A percentile compares a stretch with the other conserved stretches of the same genome.
These are phyloP conservation scores for Moelleriella libera DNA, from an alignment of 2,329 filamentous ascomycete species.

Conservation along the genomic window DNA sequence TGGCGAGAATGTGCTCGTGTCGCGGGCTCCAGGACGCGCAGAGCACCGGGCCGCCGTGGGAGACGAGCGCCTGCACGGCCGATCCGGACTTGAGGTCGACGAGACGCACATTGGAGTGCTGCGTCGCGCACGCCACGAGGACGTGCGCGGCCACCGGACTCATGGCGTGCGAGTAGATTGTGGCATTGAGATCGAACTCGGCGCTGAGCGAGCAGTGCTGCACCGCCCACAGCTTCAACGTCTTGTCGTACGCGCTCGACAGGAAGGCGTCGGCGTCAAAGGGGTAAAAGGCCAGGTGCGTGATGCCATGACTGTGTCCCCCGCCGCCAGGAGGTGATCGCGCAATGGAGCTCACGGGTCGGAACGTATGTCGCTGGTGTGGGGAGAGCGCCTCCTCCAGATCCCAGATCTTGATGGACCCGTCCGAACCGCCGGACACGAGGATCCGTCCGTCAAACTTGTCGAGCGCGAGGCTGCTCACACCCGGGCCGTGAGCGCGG, in stretches of 20 bases:
- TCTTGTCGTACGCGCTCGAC: slow-evolving; percentile 65
- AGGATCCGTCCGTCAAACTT: slow-evolving; percentile 65
- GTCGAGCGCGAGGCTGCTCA: slow-evolving; percentile 68
- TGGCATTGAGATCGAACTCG: slow-evolving; percentile 52
- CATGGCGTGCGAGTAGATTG: slow-evolving; percentile 63
- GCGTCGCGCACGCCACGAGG: slow-evolving; percentile 77
- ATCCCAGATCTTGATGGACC: slow-evolving; percentile 77
- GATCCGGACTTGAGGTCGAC: slow-evolving; percentile 77
- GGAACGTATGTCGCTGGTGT: slow-evolving; percentile 32
- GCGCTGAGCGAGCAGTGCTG: slow-evolving; percentile 45
- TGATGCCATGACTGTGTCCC: slow-evolving; percentile 56
- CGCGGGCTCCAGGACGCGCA: slow-evolving; percentile 71
- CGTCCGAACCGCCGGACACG: slow-evolving; percentile 75
- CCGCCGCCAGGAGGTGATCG: slow-evolving; percentile 22
- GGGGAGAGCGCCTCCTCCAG: slow-evolving; percentile 46
- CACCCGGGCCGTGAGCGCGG: slow-evolving; percentile 63
- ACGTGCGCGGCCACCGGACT: slow-evolving; percentile 61
- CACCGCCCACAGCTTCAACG: slow-evolving; percentile 61
- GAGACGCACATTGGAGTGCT: slow-evolving; percentile 70
- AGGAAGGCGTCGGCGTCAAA: slow-evolving; percentile 66
- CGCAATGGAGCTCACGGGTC: slow-evolving; percentile 35
- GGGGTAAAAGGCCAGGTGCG: slow-evolving; percentile 63
- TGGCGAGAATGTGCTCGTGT: slow-evolving; percentile 66
- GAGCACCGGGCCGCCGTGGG: slow-evolving; percentile 53
- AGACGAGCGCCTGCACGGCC: slow-evolving; percentile 52